A percentile compares a stretch with the other conserved stretches of the same genome.
Conservation (phyloP, 1,284 basidiomycete genomes). For the Heterobasidion annosum region DNA sequence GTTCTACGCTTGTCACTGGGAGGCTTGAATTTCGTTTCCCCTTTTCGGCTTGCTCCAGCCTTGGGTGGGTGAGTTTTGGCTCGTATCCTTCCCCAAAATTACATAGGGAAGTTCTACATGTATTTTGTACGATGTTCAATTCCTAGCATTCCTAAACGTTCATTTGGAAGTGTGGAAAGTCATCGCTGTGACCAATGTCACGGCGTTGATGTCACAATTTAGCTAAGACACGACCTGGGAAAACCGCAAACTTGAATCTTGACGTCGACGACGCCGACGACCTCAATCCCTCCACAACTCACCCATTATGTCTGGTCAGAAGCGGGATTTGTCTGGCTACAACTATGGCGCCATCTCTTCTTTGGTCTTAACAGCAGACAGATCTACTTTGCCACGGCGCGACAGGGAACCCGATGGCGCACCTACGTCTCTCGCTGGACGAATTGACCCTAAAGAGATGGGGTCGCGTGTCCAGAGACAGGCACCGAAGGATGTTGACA, state of each 20-base stretch:
- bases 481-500: constrained; percentile 86
- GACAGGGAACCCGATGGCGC: constrained; percentile 96
- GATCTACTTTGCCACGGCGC: constrained; percentile 10
- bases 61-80: background rate
- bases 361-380: constrained; percentile 10
- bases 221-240: too few relatives aligned
- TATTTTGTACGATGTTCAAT: too few relatives aligned
- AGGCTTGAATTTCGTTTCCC: background rate
- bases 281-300: background rate
- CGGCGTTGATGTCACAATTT: too few relatives aligned
- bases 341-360: constrained; percentile 13
- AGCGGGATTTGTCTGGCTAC: constrained; percentile 12
- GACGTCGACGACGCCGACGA: constrained; percentile 7
- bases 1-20: too few relatives aligned
- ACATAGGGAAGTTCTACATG: too few relatives aligned
- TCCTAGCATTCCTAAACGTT: too few relatives aligned
- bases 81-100: too few relatives aligned
- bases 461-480: constrained; percentile 83
- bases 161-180: too few relatives aligned
- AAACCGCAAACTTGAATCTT: background rate
- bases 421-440: constrained; percentile 86
- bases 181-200: too few relatives aligned
- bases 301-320: constrained; percentile 10
- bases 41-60: background rate
- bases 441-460: constrained; percentile 90